phyloP scores from a whole-genome alignment of 441 rosid genomes.

The Breynia disticha region DNA sequence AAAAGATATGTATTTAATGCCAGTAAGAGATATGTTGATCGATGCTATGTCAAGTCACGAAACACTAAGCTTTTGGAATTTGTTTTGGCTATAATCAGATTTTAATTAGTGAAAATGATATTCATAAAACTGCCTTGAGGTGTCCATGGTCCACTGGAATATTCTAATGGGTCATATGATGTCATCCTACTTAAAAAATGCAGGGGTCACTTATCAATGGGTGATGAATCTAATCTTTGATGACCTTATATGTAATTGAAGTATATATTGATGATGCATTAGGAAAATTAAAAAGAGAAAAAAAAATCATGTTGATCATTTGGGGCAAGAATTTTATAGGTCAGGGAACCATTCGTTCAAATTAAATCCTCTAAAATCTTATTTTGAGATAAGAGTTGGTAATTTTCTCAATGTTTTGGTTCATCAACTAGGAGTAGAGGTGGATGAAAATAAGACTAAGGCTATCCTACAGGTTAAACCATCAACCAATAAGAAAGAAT shows the following conservation, averaged over 20 bases:
- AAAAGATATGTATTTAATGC: background rate
- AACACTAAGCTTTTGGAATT: background rate
- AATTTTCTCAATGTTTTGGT: no score
- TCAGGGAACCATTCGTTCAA: no score
- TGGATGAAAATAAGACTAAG: no score
- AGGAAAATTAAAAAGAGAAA: background rate
- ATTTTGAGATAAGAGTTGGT: no score
- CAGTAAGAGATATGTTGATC: background rate
- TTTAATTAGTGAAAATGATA: background rate
- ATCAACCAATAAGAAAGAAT: no score
- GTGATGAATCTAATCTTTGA: background rate
- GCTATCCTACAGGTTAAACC: no score
- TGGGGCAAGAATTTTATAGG: background rate
- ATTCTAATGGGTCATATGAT: constrained; percentile 3
- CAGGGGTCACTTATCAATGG: background rate
- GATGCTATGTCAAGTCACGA: background rate
- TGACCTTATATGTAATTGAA: background rate
- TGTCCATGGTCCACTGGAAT: background rate
- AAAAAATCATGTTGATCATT: background rate
- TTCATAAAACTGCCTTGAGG: background rate
- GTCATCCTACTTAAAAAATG: constrained; percentile 2
- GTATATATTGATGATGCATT: background rate
- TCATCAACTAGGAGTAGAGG: no score
- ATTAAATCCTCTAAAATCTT: no score
- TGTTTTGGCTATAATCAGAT: constrained; percentile 3